phyloP scores from a whole-genome alignment of 1,139 yeast genomes.

The Zhuliangozyma parablackwelliae region DNA sequence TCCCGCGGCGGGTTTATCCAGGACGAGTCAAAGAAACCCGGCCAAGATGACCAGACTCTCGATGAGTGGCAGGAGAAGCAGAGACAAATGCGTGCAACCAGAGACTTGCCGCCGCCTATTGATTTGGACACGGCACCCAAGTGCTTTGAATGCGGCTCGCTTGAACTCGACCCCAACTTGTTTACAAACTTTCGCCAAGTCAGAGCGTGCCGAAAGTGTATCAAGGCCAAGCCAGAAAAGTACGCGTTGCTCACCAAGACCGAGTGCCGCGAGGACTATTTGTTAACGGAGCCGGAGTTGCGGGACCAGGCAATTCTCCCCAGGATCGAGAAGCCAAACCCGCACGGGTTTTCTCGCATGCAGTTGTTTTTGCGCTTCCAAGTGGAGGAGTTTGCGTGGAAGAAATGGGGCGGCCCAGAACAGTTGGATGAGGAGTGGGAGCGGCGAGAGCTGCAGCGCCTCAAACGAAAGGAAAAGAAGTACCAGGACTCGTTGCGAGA shows the following conservation, averaged over 20 bases:
- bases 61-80: constrained; percentile 79
- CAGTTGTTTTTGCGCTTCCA: constrained; percentile 85
- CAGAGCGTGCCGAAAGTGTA: constrained; percentile 78
- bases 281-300: constrained; percentile 88
- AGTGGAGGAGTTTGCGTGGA: constrained; percentile 86
- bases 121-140: constrained; percentile 70
- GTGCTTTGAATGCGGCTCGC: constrained; percentile 75
- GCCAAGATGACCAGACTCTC: constrained; percentile 37
- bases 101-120: constrained; percentile 63
- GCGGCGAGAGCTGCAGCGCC: constrained; percentile 65
- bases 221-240: constrained; percentile 72
- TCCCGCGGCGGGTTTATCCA: constrained; percentile 81
- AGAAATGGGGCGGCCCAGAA: constrained; percentile 92
- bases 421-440: constrained; percentile 92
- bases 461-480: constrained; percentile 71
- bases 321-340: constrained; percentile 86
- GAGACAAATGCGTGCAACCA: constrained; percentile 33
- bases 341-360: constrained; percentile 93
- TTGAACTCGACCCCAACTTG: constrained; percentile 75
- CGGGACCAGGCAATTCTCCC: constrained; percentile 65
- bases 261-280: constrained; percentile 88
- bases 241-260: constrained; percentile 90
- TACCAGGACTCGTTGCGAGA: constrained; percentile 72
- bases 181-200: constrained; percentile 59
- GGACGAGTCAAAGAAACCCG: constrained; percentile 28